Percentiles rank a stretch among this genome's conserved stretches.
These are phyloP conservation scores for Asterionellopsis glacialis DNA, from an alignment of 108 stramenopile species.

Conservation along the genomic window DNA sequence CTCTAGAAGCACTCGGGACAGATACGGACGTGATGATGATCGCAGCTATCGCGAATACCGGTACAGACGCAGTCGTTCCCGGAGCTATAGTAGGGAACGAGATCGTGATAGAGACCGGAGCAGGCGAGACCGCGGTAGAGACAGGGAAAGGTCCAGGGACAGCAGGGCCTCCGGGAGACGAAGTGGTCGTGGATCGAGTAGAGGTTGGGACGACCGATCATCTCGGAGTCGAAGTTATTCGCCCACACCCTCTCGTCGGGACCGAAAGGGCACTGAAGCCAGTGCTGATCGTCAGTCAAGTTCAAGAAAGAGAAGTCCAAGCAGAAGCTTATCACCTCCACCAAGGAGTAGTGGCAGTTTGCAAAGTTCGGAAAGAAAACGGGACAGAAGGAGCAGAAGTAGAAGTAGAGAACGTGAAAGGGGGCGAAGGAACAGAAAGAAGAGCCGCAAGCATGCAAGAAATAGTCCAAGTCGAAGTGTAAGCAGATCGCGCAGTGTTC, in stretches of 20 bases:
- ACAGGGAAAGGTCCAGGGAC: constrained; percentile 18
- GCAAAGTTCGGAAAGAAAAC: not conserved
- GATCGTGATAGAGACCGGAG: constrained; percentile 21
- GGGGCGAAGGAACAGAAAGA: constrained; percentile 35
- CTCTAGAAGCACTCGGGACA: constrained; percentile 38
- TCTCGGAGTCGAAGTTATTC: constrained; percentile 31
- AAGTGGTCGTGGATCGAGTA: constrained; percentile 14
- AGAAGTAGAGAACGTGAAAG: constrained; percentile 17
- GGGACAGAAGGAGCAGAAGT: constrained; percentile 1
- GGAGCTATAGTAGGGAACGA: constrained; percentile 10
- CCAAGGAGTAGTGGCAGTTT: not conserved
- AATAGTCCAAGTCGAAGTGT: constrained; percentile 4
- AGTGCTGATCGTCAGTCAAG: not conserved
- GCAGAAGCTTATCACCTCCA: constrained; percentile 3
- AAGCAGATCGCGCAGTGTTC: not conserved
- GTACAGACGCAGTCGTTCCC: constrained; percentile 4
- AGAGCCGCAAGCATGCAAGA: constrained; percentile 8
- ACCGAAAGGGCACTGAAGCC: not conserved
- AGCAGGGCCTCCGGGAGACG: constrained; percentile 6
- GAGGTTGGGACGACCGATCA: constrained; percentile 15
- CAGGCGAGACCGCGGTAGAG: constrained; percentile 16
- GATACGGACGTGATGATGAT: constrained; percentile 19
- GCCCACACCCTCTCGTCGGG: constrained; percentile 5
- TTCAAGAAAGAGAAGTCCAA: not conserved
- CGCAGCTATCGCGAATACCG: constrained; percentile 1